These are phyloP conservation scores for Cordia subcordata DNA, from an alignment of 257 asterid species.

Conservation along the genomic window DNA sequence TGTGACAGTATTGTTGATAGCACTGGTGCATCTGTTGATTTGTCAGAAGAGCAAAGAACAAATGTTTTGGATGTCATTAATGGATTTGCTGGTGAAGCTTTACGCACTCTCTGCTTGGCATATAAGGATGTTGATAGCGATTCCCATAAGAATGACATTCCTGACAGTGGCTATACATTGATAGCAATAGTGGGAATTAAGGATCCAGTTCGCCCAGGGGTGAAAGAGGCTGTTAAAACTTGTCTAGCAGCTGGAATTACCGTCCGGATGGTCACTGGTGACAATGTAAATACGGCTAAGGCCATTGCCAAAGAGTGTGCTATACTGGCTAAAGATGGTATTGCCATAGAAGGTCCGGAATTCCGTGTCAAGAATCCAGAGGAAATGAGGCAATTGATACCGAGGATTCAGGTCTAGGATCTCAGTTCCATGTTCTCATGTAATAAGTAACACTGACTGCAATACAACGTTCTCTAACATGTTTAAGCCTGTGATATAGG, in stretches of 20 bases:
- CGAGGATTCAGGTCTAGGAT: conserved; percentile 64
- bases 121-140: conserved; percentile 59
- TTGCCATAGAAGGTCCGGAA: conserved; percentile 82
- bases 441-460: neutral
- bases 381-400: conserved; percentile 71
- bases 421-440: conserved; percentile 1
- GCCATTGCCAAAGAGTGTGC: conserved; percentile 98
- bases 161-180: conserved; percentile 72
- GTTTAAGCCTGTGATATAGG: conserved; percentile 39
- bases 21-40: conserved; percentile 48
- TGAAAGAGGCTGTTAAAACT: conserved; percentile 73
- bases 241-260: conserved; percentile 86
- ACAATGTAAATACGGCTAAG: conserved; percentile 85
- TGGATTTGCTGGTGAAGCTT: conserved; percentile 68
- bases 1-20: conserved; percentile 53
- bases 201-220: conserved; percentile 95
- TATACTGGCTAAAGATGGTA: conserved; percentile 61
- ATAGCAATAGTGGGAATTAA: conserved; percentile 86
- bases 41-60: conserved; percentile 57
- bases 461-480: conserved; percentile 13
- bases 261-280: conserved; percentile 97
- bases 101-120: conserved; percentile 92
- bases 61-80: conserved; percentile 47
- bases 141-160: conserved; percentile 37
- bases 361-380: conserved; percentile 54